Percentiles rank a stretch among this genome's conserved stretches.
phyloP scores from a whole-genome alignment of 495 filamentous ascomycete species.

The Penicillium angulare region DNA sequence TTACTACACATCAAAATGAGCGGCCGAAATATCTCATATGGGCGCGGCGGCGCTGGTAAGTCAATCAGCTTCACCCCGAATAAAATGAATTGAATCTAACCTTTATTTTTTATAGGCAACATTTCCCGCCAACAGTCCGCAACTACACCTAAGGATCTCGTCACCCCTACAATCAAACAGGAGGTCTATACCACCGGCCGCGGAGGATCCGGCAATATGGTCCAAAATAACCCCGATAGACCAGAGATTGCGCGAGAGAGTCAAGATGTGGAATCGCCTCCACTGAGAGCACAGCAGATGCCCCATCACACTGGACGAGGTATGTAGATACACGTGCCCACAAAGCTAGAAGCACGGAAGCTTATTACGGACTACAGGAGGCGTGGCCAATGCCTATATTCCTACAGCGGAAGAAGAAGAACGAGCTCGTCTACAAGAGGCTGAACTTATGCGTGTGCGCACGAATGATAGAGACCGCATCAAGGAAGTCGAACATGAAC shows the following conservation, averaged over 20 bases:
- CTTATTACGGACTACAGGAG: too few relatives aligned
- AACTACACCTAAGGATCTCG: conserved; percentile 57
- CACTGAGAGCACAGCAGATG: conserved; percentile 45
- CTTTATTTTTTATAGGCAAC: conserved; percentile 54
- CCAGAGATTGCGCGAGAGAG: conserved; percentile 69
- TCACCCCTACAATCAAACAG: conserved; percentile 80
- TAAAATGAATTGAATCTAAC: background rate
- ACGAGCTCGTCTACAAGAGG: conserved; percentile 29
- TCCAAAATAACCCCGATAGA: conserved; percentile 59
- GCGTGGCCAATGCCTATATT: conserved; percentile 45
- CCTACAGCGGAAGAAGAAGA: conserved; percentile 40
- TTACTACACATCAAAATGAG: conserved; percentile 11
- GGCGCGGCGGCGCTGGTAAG: conserved; percentile 56
- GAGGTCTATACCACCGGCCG: conserved; percentile 80
- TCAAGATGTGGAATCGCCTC: conserved; percentile 71
- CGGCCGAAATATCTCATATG: conserved; percentile 46
- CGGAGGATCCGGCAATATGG: conserved; percentile 74
- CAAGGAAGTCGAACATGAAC: conserved; percentile 32
- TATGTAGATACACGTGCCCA: conserved; percentile 19
- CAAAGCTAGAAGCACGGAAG: background rate
- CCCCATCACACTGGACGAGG: conserved; percentile 47
- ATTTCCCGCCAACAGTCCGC: conserved; percentile 59
- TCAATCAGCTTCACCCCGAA: background rate
- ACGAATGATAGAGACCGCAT: conserved; percentile 38
- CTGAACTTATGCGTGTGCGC: conserved; percentile 36